A percentile compares a stretch with the other conserved stretches of the same genome.
Evolutionary conservation across 2,329 filamentous ascomycete species (phyloP).

Genomic region (Exophiala lecanii-corni): DNA sequence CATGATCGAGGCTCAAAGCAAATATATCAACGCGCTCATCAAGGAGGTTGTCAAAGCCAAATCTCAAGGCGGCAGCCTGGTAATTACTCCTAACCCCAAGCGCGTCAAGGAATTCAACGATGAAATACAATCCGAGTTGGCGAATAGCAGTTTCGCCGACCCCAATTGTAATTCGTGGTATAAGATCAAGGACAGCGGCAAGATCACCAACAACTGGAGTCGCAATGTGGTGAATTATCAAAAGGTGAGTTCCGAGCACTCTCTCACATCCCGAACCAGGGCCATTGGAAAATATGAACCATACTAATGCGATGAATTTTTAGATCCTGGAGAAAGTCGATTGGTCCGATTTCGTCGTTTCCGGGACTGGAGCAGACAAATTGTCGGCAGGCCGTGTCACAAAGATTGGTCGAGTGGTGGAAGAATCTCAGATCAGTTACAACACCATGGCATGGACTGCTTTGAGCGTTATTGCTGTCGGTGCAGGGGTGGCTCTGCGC

Average conservation of each 20-base stretch:
- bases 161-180: slow-evolving; percentile 54
- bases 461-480: slow-evolving; percentile 65
- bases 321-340: slow-evolving; percentile 28
- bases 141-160: slow-evolving; percentile 48
- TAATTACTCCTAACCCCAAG: slow-evolving; percentile 40
- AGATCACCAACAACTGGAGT: slow-evolving; percentile 56
- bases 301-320: neutral
- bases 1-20: slow-evolving; percentile 58
- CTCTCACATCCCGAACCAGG: neutral
- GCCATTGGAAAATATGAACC: too few species aligned
- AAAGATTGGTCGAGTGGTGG: slow-evolving; percentile 32
- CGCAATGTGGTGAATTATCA: slow-evolving; percentile 55
- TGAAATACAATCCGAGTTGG: slow-evolving; percentile 31
- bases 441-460: slow-evolving; percentile 60
- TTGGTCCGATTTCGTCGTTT: slow-evolving; percentile 29
- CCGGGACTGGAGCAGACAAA: slow-evolving; percentile 22
- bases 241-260: slow-evolving; percentile 27
- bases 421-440: slow-evolving; percentile 34
- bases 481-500: slow-evolving; percentile 16
- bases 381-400: slow-evolving; percentile 11
- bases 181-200: slow-evolving; percentile 47
- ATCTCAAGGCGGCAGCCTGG: slow-evolving; percentile 36
- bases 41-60: slow-evolving; percentile 45
- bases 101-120: slow-evolving; percentile 22
- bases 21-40: slow-evolving; percentile 51